Evolutionary conservation across 768 basidiomycete genomes (phyloP), one percentile per base, ranked within the genome.

Genomic region (Phallus indusiatus): DNA sequence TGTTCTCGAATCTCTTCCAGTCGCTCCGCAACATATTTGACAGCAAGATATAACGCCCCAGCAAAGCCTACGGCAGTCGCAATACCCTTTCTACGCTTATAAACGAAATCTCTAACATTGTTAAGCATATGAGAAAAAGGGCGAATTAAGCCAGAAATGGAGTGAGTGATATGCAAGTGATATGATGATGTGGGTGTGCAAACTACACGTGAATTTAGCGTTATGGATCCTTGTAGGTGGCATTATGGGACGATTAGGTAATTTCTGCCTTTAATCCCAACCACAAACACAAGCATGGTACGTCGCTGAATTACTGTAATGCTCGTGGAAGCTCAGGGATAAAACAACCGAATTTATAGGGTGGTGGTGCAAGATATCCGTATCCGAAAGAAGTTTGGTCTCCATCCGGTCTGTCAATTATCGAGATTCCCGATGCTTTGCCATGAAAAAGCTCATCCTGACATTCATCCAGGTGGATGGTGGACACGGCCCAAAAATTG

Each of bases 301-400:
- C 9, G 42, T 42, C n/a, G 42, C 42, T 42, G 14, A 42, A 42
- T 28, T 7, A 2, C 28, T 28, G 7, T 28, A 28, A 28, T 28
- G 28, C 28, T 28, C 28, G 7, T 28, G 28, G 28, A 28, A 3
- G 28, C 7, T 28, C 42, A 14, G 42, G 42, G n/a, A 42, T 42
- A n/a, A 37, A 37, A 42, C 28, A 28, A 28, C 28, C 7, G 28
- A n/a, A 28, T 28, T 28, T 42, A 42, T 59, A 90, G 89, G 89
- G 89, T 50, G 89, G 88, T 73, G 88, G 88, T 62, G 81, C 75
- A 56, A 84, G 90, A 74, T 96, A 90, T 78, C 91, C 93, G 9
- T 96, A 86, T 71, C 94, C 92, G 34, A 94, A 94, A 77, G 81
- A 88, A 68, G 94, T 96, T 57, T 97, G 92, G 91, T 87, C 92